Percentiles rank a stretch among this genome's conserved stretches.
phyloP scores from a whole-genome alignment of 2,329 filamentous ascomycete species.

The Purpureocillium takamizusanense region DNA sequence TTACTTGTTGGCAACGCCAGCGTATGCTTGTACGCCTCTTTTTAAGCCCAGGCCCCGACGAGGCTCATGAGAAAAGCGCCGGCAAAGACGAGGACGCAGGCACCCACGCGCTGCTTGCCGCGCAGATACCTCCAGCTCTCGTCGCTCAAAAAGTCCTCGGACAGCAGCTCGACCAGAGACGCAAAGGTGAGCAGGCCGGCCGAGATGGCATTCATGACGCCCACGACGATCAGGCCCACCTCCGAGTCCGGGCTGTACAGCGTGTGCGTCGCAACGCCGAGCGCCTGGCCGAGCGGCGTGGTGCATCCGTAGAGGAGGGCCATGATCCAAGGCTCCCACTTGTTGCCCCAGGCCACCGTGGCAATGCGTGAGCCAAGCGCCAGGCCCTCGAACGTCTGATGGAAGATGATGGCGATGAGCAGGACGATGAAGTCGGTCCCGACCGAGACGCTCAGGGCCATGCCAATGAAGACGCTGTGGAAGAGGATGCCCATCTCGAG shows the following conservation, averaged over 20 bases:
- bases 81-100: slow-evolving; percentile 47
- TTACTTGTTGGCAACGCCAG: background rate
- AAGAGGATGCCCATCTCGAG: slow-evolving; percentile 64
- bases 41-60: slow-evolving; percentile 53
- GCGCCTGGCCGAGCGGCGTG: slow-evolving; percentile 65
- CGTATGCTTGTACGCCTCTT: background rate
- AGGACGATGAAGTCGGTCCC: slow-evolving; percentile 72
- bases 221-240: slow-evolving; percentile 59
- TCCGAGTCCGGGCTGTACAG: slow-evolving; percentile 61
- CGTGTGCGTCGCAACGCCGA: slow-evolving; percentile 60
- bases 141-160: slow-evolving; percentile 61
- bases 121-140: slow-evolving; percentile 50
- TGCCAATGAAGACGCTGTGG: slow-evolving; percentile 68
- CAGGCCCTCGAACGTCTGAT: slow-evolving; percentile 51
- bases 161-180: slow-evolving; percentile 61
- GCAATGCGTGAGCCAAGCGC: slow-evolving; percentile 58
- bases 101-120: slow-evolving; percentile 42
- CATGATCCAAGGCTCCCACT: slow-evolving; percentile 45
- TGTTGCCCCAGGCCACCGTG: slow-evolving; percentile 34
- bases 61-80: slow-evolving; percentile 56
- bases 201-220: slow-evolving; percentile 66
- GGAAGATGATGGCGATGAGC: slow-evolving; percentile 69
- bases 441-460: slow-evolving; percentile 71
- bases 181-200: slow-evolving; percentile 65
- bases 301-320: slow-evolving; percentile 48